Base-by-base conservation (phyloP, 129 eudicot species). In the Pittosporum tobira region DNA sequence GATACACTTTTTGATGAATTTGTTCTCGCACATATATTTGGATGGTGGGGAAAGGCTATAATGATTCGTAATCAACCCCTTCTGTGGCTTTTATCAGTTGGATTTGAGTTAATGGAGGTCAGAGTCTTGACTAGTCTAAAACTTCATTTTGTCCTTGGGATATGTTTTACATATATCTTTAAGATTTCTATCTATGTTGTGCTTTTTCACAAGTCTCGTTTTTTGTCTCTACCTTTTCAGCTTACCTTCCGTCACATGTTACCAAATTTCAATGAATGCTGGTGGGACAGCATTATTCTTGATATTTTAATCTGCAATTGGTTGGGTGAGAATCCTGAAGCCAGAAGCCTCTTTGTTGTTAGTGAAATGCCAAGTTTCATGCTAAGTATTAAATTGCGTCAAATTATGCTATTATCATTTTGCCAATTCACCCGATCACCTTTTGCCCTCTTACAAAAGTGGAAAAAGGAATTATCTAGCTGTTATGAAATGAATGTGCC, bases 31-130 rank as follows among this genome's bases (percentile, higher is more conserved):
- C 99, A 93, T 75, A 44, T 93, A 1, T 78, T 93, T 51, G 99
- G 99, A 48, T 93, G 99, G 99, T 93, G 99, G 99, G 99, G 99
- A n/a, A 93, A 93, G 86, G 99, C 99, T 68, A 93, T 93, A 58
- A 93, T 93, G 99, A 93, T 93, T 55, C 99, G 99, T 40, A 93
- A 93, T 77, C 99, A 93, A 64, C 99, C 99, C 27, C 96, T 93
- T 75, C 64, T 87, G 63, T 93, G 99, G 99, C 85, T 87, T 4
- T 75, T 93, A 70, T 93, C 99, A 25, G 73, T 93, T 59, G 96
- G 96, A 14, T 93, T 93, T 59, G 99, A 93, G 81, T 51, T 87
- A 51, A 87, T 81, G 99, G 99, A 93, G 99, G 99, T 93, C 65
- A 58, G 81, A 23, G 34, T 34, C 54, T 24, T 38, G 21, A 53